phyloP scores from a whole-genome alignment of 2,329 filamentous ascomycete genomes.

The Penicillium palitans region DNA sequence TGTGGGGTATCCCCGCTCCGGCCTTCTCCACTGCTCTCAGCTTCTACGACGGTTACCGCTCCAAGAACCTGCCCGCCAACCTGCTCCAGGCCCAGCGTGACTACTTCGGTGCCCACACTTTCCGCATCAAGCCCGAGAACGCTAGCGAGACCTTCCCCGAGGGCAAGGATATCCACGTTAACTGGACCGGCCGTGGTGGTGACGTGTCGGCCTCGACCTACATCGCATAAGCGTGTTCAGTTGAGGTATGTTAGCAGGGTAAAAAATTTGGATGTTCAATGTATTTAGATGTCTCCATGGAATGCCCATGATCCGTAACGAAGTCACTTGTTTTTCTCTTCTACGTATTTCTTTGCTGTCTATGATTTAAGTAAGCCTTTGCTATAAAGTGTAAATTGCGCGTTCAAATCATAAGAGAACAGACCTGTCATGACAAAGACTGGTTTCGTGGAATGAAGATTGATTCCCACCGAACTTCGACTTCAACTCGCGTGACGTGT shows the following conservation, averaged over 20 bases:
- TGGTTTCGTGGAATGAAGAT: too few species aligned
- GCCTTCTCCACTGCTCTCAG: conserved; percentile 95
- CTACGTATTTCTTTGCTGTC: neutral
- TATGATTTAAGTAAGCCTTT: neutral
- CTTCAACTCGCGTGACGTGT: too few species aligned
- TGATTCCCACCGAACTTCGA: neutral
- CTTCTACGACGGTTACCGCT: conserved; percentile 99
- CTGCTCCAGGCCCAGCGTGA: conserved; percentile 98
- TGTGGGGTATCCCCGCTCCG: conserved; percentile 93
- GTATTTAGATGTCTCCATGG: conserved; percentile 31
- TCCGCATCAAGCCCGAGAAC: conserved; percentile 79
- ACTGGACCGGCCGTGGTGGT: conserved; percentile 98
- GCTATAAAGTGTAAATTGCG: neutral
- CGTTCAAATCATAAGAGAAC: neutral
- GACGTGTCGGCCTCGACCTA: conserved; percentile 98
- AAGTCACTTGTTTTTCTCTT: conserved; percentile 19
- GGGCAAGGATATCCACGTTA: conserved; percentile 93
- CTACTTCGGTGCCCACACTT: conserved; percentile 96
- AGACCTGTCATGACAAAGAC: neutral
- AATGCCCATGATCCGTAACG: conserved; percentile 27
- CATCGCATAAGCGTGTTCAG: conserved; percentile 70
- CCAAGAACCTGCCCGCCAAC: conserved; percentile 96
- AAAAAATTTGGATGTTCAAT: conserved; percentile 29
- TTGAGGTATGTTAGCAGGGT: conserved; percentile 16
- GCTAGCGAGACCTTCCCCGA: conserved; percentile 77